Percentiles rank a stretch among this genome's conserved stretches.
Conservation (phyloP, 805 yeast species). For the Starmerella stellata region DNA sequence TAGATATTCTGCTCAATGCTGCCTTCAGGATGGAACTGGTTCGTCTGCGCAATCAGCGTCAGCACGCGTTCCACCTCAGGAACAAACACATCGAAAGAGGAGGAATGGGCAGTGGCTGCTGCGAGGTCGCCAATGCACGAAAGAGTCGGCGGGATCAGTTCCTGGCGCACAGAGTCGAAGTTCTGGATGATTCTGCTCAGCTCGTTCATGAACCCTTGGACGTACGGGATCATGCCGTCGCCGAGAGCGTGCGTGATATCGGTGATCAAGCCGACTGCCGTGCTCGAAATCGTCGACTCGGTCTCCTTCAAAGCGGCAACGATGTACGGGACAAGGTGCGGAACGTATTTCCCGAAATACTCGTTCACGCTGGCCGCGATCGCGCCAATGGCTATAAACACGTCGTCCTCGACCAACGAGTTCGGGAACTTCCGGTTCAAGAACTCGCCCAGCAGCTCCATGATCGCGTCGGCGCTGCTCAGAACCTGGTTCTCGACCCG, state of each 20-base stretch:
- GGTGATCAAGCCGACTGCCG: constrained; percentile 89
- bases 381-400: constrained; percentile 79
- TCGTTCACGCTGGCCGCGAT: constrained; percentile 65
- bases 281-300: constrained; percentile 65
- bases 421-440: constrained; percentile 45
- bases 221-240: constrained; percentile 49
- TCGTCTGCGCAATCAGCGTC: constrained; percentile 22
- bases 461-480: constrained; percentile 61
- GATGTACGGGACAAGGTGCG: constrained; percentile 65
- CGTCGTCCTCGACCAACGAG: constrained; percentile 81
- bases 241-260: constrained; percentile 86
- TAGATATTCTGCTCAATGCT: constrained; percentile 65
- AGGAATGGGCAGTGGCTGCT: constrained; percentile 63
- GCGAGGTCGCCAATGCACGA: constrained; percentile 96
- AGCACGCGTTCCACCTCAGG: constrained; percentile 61
- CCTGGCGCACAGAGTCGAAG: constrained; percentile 45
- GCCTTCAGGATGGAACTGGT: constrained; percentile 28
- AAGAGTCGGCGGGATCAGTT: constrained; percentile 68
- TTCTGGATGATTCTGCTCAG: constrained; percentile 57
- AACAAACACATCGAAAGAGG: constrained; percentile 56
- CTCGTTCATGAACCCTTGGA: constrained; percentile 64
- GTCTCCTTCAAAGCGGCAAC: constrained; percentile 62
- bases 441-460: constrained; percentile 64
- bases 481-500: constrained; percentile 45
- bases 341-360: constrained; percentile 58